Evolutionary conservation across 1,284 basidiomycete genomes (phyloP).

Genomic region (Cryptococcus hybrid): DNA sequence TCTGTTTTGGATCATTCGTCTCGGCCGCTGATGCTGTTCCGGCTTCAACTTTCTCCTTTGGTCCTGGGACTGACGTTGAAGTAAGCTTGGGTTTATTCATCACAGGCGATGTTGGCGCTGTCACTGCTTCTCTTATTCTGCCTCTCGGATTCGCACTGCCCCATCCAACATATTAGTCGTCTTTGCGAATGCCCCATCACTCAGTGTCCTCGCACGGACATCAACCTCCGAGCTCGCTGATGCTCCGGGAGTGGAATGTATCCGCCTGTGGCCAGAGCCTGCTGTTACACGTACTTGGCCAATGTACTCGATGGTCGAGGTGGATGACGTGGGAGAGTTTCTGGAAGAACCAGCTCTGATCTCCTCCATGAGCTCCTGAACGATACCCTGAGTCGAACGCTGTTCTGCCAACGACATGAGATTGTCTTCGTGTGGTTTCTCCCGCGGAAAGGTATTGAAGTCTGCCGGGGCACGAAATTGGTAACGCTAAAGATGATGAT

Average conservation of each 20-base stretch:
- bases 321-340: slow-evolving; percentile 10
- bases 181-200: slow-evolving; percentile 4
- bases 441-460: no score
- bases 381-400: slow-evolving; percentile 9
- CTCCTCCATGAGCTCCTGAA: slow-evolving; percentile 10
- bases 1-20: not conserved
- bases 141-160: not conserved
- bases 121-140: slow-evolving; percentile 1
- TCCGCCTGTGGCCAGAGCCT: slow-evolving; percentile 8
- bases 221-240: not conserved
- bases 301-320: not conserved
- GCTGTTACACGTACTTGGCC: not conserved
- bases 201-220: slow-evolving; percentile 7
- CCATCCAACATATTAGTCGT: not conserved
- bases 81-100: not conserved
- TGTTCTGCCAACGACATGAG: slow-evolving; percentile 9
- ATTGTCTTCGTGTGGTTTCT: not conserved
- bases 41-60: not conserved
- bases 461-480: not conserved
- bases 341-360: slow-evolving; percentile 9
- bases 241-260: slow-evolving; percentile 7
- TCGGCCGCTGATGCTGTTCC: not conserved
- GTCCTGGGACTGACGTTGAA: not conserved
- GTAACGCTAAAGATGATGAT: not conserved
- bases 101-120: slow-evolving; percentile 7